Percentiles rank a stretch among this genome's conserved stretches.
These are phyloP conservation scores for Zygoascus ofunaensis DNA, from an alignment of 805 yeast genomes.

Conservation along the genomic window DNA sequence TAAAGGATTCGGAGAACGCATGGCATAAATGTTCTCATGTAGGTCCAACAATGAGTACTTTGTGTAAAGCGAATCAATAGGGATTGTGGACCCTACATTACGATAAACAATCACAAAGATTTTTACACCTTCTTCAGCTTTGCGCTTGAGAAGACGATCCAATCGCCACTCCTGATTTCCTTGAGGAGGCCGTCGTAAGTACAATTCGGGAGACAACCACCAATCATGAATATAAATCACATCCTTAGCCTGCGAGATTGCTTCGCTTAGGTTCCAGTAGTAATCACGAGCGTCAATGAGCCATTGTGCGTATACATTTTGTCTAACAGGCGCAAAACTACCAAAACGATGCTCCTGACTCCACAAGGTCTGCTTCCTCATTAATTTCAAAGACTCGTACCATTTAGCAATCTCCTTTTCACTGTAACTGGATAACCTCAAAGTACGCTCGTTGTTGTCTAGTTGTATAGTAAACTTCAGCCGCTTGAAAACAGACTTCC, in stretches of 20 bases:
- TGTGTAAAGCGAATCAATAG: slow-evolving; percentile 89
- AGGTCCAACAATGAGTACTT: slow-evolving; percentile 84
- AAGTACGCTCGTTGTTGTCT: slow-evolving; percentile 35
- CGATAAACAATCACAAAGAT: slow-evolving; percentile 86
- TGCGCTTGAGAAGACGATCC: slow-evolving; percentile 76
- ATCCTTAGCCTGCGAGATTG: slow-evolving; percentile 87
- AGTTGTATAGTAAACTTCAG: slow-evolving; percentile 21
- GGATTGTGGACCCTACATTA: slow-evolving; percentile 87
- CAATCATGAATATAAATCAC: slow-evolving; percentile 93
- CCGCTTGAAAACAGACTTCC: slow-evolving; percentile 7
- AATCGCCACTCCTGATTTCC: slow-evolving; percentile 92
- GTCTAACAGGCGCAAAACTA: slow-evolving; percentile 87
- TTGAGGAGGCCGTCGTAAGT: slow-evolving; percentile 85
- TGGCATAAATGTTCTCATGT: slow-evolving; percentile 77
- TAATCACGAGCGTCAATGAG: slow-evolving; percentile 95
- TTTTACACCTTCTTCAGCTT: slow-evolving; percentile 92
- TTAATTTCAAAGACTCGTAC: slow-evolving; percentile 61
- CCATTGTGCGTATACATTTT: slow-evolving; percentile 87
- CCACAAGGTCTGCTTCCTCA: slow-evolving; percentile 68
- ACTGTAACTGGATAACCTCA: slow-evolving; percentile 47
- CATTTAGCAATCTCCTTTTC: slow-evolving; percentile 79
- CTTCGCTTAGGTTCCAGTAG: slow-evolving; percentile 92
- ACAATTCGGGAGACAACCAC: slow-evolving; percentile 96
- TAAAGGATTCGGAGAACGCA: slow-evolving; percentile 93
- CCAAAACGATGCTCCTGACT: slow-evolving; percentile 63